phyloP scores from a whole-genome alignment of 306 rosid species.

The Sicyos edulis region DNA sequence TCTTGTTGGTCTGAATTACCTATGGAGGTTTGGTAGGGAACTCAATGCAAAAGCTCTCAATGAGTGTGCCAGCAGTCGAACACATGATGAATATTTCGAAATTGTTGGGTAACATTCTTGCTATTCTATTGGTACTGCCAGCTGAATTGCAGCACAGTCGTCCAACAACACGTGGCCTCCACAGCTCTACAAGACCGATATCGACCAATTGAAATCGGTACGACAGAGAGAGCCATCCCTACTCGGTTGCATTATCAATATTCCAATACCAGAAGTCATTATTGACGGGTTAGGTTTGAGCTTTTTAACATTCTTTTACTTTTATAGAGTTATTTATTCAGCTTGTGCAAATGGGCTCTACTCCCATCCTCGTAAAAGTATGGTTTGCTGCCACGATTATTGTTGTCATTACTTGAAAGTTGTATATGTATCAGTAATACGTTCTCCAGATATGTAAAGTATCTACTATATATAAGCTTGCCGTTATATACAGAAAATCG shows the following conservation, averaged over 20 bases:
- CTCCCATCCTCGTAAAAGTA: constrained; percentile 33
- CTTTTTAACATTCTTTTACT: constrained; percentile 36
- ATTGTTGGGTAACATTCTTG: constrained; percentile 39
- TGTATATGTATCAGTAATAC: constrained; percentile 29
- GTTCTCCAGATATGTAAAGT: constrained; percentile 14
- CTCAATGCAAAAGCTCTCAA: constrained; percentile 57
- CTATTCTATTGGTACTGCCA: constrained; percentile 26
- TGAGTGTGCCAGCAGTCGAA: constrained; percentile 64
- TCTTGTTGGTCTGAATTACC: constrained; percentile 92
- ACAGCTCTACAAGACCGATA: constrained; percentile 23
- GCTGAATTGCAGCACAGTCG: constrained; percentile 22
- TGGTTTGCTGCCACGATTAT: constrained; percentile 30
- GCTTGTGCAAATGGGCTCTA: constrained; percentile 39
- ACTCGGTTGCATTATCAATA: constrained; percentile 12
- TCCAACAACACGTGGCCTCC: constrained; percentile 20
- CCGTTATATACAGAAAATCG: constrained; percentile 1
- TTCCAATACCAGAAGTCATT: constrained; percentile 26
- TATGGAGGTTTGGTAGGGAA: constrained; percentile 80
- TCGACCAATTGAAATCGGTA: constrained; percentile 26
- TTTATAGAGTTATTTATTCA: constrained; percentile 28
- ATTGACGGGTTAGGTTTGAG: constrained; percentile 30
- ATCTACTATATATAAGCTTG: constrained; percentile 18
- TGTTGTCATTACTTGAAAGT: constrained; percentile 25
- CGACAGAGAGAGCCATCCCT: constrained; percentile 24
- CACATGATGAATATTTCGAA: constrained; percentile 45